Evolutionary conservation across 352 stramenopile species (phyloP).

Genomic region (Globisporangium megalacanthum): DNA sequence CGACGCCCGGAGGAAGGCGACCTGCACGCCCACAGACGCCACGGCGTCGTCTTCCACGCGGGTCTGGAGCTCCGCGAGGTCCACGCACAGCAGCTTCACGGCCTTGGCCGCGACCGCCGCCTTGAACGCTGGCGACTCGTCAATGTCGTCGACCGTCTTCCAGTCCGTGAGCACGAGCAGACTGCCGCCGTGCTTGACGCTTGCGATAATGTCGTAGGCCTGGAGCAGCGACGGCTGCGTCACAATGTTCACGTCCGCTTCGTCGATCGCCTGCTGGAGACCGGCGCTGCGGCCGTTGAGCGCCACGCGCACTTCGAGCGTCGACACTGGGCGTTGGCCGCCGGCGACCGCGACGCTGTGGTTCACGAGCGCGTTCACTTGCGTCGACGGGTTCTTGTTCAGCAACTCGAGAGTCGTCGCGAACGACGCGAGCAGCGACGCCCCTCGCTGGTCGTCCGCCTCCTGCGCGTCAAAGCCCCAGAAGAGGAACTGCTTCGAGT

Average conservation of each 20-base stretch:
- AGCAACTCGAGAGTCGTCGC: slow-evolving; percentile 39
- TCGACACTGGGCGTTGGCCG: slow-evolving; percentile 30
- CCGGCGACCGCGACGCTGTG: slow-evolving; percentile 28
- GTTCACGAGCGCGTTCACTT: slow-evolving; percentile 52
- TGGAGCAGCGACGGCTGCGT: slow-evolving; percentile 37
- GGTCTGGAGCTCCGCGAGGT: slow-evolving; percentile 41
- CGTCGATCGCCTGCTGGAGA: slow-evolving; percentile 42
- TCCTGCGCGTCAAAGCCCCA: slow-evolving; percentile 82
- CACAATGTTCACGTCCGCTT: slow-evolving; percentile 59
- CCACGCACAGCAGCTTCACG: slow-evolving; percentile 44
- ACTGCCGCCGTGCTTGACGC: slow-evolving; percentile 48
- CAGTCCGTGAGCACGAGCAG: slow-evolving; percentile 51
- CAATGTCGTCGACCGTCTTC: slow-evolving; percentile 62
- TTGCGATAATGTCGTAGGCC: slow-evolving; percentile 44
- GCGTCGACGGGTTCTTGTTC: slow-evolving; percentile 59
- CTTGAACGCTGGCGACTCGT: slow-evolving; percentile 52
- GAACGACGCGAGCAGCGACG: slow-evolving; percentile 28
- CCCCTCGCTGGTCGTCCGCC: slow-evolving; percentile 43
- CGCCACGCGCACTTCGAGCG: slow-evolving; percentile 51
- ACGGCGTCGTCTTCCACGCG: slow-evolving; percentile 49
- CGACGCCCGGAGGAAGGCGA: slow-evolving; percentile 61
- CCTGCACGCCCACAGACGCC: slow-evolving; percentile 37
- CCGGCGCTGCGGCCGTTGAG: slow-evolving; percentile 25
- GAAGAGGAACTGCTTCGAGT: slow-evolving; percentile 88
- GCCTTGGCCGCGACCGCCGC: slow-evolving; percentile 41